Conservation (phyloP, 2,329 filamentous ascomycete genomes). For the Ophiocordyceps polyrhachis-furcata region DNA sequence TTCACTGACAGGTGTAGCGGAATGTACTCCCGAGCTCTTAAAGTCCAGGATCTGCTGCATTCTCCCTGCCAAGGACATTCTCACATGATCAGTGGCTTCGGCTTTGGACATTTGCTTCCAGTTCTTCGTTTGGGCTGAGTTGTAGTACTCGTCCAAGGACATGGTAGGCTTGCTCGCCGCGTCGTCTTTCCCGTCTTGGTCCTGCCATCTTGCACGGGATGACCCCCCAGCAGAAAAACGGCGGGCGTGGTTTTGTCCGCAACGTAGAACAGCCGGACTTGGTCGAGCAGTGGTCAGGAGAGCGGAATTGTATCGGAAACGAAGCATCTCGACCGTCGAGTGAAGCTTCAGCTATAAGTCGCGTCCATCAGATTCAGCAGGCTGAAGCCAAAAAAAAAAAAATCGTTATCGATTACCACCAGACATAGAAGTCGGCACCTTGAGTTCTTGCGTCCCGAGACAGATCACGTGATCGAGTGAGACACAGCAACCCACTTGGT, state of each 20-base stretch:
- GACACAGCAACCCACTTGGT: not conserved
- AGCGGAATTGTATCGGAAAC: constrained; percentile 6
- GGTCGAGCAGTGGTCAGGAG: constrained; percentile 3
- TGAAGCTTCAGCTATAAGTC: not conserved
- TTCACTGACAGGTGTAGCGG: not conserved
- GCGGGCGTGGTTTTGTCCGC: not conserved
- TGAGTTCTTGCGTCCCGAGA: not conserved
- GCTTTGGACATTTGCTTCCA: not conserved
- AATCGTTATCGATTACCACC: constrained; percentile 2
- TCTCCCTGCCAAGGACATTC: not conserved
- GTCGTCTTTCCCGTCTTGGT: not conserved
- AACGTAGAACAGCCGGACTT: not conserved
- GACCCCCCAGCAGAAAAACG: not conserved
- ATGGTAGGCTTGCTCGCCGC: not conserved
- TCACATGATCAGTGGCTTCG: not conserved
- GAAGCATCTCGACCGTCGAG: constrained; percentile 11
- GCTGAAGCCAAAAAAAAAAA: not conserved
- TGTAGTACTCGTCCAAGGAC: not conserved
- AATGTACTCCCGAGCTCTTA: not conserved
- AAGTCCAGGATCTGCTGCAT: not conserved
- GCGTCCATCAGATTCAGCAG: not conserved
- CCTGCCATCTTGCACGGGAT: not conserved
- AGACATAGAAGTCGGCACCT: constrained; percentile 1
- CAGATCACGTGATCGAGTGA: not conserved
- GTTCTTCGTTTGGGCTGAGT: not conserved